Percentiles rank a stretch among this genome's conserved stretches.
Conservation (phyloP, 768 basidiomycete genomes). For the Cubamyces sp. region DNA sequence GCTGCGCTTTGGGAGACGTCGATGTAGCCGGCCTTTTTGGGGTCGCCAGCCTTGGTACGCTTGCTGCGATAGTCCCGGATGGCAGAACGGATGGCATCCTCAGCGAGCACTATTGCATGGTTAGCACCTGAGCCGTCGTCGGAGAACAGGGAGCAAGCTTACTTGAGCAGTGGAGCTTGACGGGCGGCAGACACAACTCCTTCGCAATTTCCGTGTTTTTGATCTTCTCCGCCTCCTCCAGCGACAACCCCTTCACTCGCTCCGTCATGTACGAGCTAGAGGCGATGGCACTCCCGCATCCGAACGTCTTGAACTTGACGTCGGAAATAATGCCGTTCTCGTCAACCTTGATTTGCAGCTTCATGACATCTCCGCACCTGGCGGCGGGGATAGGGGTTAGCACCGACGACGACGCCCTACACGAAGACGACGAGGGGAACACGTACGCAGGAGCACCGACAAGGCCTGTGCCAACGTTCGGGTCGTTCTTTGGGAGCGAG, state of each 20-base stretch:
- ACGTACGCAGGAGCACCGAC: constrained; percentile 96
- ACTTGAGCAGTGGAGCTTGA: constrained; percentile 96
- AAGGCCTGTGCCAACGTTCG: constrained; percentile 94
- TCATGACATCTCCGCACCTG: constrained; percentile 99
- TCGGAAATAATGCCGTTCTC: constrained; percentile 95
- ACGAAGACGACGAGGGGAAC: not conserved
- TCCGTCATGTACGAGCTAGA: constrained; percentile 99
- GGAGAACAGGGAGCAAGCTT: constrained; percentile 33
- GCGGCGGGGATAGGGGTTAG: constrained; percentile 26
- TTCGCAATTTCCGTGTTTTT: constrained; percentile 99
- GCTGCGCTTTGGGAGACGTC: constrained; percentile 65
- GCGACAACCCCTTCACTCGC: constrained; percentile 90
- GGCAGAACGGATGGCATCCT: constrained; percentile 98
- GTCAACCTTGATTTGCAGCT: constrained; percentile 97
- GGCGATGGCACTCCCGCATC: constrained; percentile 97
- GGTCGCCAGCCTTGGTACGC: constrained; percentile 55
- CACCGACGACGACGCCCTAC: not conserved
- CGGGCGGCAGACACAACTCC: constrained; percentile 92
- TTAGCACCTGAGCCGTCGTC: not conserved
- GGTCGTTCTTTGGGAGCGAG: constrained; percentile 89
- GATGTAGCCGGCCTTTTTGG: constrained; percentile 66
- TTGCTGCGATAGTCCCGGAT: constrained; percentile 96
- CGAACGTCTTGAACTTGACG: constrained; percentile 99
- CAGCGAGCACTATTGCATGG: constrained; percentile 79
- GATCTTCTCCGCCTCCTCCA: constrained; percentile 94